A percentile compares a stretch with the other conserved stretches of the same genome.
phyloP scores from a whole-genome alignment of 805 yeast genomes.

The Danielia oregonensis region DNA sequence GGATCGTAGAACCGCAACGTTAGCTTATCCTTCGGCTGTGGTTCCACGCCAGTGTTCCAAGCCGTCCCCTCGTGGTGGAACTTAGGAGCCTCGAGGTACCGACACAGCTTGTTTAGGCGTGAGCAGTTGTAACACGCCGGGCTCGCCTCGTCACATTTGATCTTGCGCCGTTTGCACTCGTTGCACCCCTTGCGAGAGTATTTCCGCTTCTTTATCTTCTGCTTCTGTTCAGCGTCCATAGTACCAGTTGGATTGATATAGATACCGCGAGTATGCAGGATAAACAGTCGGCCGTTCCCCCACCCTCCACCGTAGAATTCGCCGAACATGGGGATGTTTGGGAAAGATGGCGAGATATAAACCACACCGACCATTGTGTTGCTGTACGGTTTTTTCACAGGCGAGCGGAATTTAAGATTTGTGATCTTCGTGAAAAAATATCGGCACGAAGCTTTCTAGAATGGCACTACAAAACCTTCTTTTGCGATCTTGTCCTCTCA shows the following conservation, averaged over 20 bases:
- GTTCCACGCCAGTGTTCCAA: neutral
- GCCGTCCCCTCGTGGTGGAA: conserved; percentile 10
- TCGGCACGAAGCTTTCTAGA: too few relatives aligned
- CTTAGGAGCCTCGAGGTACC: conserved; percentile 17
- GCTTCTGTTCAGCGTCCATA: neutral
- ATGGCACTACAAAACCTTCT: too few relatives aligned
- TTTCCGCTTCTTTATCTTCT: conserved; percentile 31
- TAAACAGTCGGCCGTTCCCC: too few relatives aligned
- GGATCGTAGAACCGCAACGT: conserved; percentile 10
- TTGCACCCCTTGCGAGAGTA: conserved; percentile 39
- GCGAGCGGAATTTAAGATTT: too few relatives aligned
- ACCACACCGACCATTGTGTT: too few relatives aligned
- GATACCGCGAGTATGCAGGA: too few relatives aligned
- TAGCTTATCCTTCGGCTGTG: conserved; percentile 1
- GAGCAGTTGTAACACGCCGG: conserved; percentile 37
- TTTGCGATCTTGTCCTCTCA: too few relatives aligned
- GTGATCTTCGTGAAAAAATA: too few relatives aligned
- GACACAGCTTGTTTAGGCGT: conserved; percentile 30
- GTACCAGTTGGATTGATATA: too few relatives aligned
- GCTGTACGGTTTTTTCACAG: too few relatives aligned
- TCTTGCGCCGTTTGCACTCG: conserved; percentile 43
- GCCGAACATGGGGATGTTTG: neutral
- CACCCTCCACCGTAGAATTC: too few relatives aligned
- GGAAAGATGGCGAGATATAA: neutral
- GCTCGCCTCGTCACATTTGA: conserved; percentile 40